Evolutionary conservation across 2,329 filamentous ascomycete species (phyloP).

Genomic region (Cladobotryum protrusum): DNA sequence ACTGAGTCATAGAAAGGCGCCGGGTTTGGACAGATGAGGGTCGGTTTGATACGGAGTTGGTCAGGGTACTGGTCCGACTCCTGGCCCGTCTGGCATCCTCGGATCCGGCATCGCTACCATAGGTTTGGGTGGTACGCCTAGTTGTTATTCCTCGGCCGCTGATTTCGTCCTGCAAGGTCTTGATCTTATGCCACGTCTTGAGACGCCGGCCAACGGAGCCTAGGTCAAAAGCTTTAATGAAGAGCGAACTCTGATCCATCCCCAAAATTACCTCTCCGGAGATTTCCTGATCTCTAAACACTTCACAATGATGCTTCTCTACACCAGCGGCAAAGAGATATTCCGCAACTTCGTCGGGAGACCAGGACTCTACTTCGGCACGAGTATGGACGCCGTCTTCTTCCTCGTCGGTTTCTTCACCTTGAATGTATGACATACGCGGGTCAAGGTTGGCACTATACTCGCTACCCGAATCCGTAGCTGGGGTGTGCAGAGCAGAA

Average conservation of each 20-base stretch:
- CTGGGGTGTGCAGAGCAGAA: conserved; percentile 44
- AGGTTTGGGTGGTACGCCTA: conserved; percentile 49
- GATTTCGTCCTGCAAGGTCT: conserved; percentile 82
- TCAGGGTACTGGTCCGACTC: conserved; percentile 54
- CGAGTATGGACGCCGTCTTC: conserved; percentile 65
- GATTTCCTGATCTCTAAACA: conserved; percentile 95
- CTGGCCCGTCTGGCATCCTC: conserved; percentile 46
- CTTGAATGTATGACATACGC: conserved; percentile 84
- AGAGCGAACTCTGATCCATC: conserved; percentile 92
- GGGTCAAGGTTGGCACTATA: conserved; percentile 76
- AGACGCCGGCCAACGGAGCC: conserved; percentile 83
- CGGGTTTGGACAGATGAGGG: conserved; percentile 42
- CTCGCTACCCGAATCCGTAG: conserved; percentile 79
- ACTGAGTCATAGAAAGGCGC: conserved; percentile 44
- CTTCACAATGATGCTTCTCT: conserved; percentile 83
- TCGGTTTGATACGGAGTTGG: conserved; percentile 39
- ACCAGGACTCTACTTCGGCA: conserved; percentile 74
- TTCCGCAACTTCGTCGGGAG: conserved; percentile 74
- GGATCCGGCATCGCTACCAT: conserved; percentile 53
- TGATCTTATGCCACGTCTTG: conserved; percentile 97
- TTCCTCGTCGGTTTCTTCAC: conserved; percentile 93
- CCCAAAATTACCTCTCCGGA: conserved; percentile 85
- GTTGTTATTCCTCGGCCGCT: conserved; percentile 41
- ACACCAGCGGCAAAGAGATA: conserved; percentile 81
- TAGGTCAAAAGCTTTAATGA: conserved; percentile 91